Evolutionary conservation across 768 basidiomycete genomes (phyloP), one percentile per base, ranked within the genome.

Genomic region (Lentinula lateritia): DNA sequence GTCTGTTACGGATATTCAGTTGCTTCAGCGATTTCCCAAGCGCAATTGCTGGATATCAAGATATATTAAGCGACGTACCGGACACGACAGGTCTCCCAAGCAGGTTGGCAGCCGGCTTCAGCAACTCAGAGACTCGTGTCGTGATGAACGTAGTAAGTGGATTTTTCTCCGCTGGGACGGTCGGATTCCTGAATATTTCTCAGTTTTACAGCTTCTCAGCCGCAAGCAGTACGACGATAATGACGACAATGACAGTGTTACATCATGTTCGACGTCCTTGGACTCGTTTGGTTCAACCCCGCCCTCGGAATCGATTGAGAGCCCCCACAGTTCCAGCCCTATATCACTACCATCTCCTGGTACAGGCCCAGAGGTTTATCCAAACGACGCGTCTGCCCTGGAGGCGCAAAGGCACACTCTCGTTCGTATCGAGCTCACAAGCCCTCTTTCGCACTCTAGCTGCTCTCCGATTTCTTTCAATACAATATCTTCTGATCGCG

Each of bases 71-170:
- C 70, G 74, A 18, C 72, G 71, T 20, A 88, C 87, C 3, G 83
- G 85, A 6, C 77, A 80, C 65, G 72, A 73, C 28, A 77, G 87
- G 65, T 85, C 87, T 13, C 75, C 87, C 20, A 88, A 88, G 70
- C 87, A 88, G 70, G 86, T 89, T 54, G 86, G 87, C 38, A 86
- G 84, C 67, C 81, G 87, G 50, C 75, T 89, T 46, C 87, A 89
- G 66, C 87, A 88, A 65, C 75, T 89, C 50, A 75, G 85, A 63
- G 86, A 89, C 67, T 85, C 85, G 3, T 77, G 82, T 65, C 74
- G 77, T 50, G 85, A 86, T 62, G 76, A 78, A 63, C 71, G 79
- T 64, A 77, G 87, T 89, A 63, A 71, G 83, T 56, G 7, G 15
- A 10, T 5, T 6, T 16, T 42, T 10, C 18, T 7, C 12, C 13